Evolutionary conservation across 78 protist species (phyloP).

Genomic region (Dictyostelium firmibasis): DNA sequence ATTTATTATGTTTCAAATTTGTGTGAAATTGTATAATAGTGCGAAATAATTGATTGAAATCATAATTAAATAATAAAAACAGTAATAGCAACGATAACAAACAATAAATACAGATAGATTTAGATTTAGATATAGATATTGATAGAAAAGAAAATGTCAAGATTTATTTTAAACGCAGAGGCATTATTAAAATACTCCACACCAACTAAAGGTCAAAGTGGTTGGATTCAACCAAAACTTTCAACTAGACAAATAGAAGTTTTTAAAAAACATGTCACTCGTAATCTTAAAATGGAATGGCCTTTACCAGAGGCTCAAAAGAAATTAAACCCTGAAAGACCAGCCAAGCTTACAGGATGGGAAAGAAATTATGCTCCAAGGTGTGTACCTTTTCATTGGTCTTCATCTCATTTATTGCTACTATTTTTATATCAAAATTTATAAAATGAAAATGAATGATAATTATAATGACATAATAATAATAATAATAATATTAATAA

Average conservation of each 20-base stretch:
- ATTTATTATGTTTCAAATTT: too few species aligned
- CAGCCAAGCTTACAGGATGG: constrained; percentile 16
- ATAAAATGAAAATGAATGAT: too few species aligned
- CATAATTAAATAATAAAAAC: too few species aligned
- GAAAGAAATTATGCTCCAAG: constrained; percentile 28
- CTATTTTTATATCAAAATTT: too few species aligned
- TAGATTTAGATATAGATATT: background rate
- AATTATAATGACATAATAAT: too few species aligned
- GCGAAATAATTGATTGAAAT: background rate
- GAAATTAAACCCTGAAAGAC: constrained; percentile 43
- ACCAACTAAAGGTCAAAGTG: constrained; percentile 21
- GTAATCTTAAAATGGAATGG: constrained; percentile 30
- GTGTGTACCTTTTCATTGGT: background rate
- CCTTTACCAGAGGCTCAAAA: constrained; percentile 18
- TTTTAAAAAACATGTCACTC: constrained; percentile 24
- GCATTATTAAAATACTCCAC: constrained; percentile 50
- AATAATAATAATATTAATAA: too few species aligned
- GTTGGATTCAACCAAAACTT: constrained; percentile 68
- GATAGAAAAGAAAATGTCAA: background rate
- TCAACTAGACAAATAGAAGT: constrained; percentile 52
- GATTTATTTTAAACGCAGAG: constrained; percentile 28
- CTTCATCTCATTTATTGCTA: too few species aligned
- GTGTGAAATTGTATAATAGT: background rate
- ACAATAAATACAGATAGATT: too few species aligned
- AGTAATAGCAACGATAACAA: too few species aligned